A percentile compares a stretch with the other conserved stretches of the same genome.
These are phyloP conservation scores for Neobulgaria alba DNA, from an alignment of 2,329 filamentous ascomycete species.

Conservation along the genomic window DNA sequence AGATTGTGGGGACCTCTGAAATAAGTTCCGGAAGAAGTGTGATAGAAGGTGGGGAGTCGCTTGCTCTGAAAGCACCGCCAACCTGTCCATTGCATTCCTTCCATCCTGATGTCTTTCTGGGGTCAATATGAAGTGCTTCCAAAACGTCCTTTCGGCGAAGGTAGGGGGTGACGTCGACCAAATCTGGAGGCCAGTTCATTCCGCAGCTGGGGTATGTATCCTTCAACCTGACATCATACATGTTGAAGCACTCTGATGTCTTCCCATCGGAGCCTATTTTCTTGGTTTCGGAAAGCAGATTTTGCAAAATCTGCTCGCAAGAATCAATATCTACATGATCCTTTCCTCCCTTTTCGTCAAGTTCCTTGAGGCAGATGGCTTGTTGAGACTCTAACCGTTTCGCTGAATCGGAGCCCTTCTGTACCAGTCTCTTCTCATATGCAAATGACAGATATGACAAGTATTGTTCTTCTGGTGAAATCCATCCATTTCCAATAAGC, in stretches of 20 bases:
- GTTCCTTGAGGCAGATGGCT: conserved; percentile 53
- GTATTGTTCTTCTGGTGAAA: conserved; percentile 85
- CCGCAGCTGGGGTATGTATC: conserved; percentile 80
- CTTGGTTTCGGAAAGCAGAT: conserved; percentile 60
- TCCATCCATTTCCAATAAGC: conserved; percentile 96
- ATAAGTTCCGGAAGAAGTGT: conserved; percentile 71
- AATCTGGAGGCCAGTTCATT: conserved; percentile 96
- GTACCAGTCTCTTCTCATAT: conserved; percentile 65
- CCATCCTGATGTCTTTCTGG: conserved; percentile 81
- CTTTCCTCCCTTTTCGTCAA: conserved; percentile 49
- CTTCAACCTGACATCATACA: conserved; percentile 88
- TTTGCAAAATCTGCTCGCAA: conserved; percentile 71
- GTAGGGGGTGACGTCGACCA: conserved; percentile 70
- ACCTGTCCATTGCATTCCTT: conserved; percentile 81
- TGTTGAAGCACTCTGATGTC: conserved; percentile 64
- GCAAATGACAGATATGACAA: conserved; percentile 75
- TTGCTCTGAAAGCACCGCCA: conserved; percentile 58
- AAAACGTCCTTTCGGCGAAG: conserved; percentile 74
- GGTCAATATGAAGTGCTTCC: conserved; percentile 71
- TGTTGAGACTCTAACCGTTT: conserved; percentile 61
- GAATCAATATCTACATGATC: conserved; percentile 56
- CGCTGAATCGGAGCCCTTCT: conserved; percentile 55
- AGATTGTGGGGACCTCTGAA: conserved; percentile 65
- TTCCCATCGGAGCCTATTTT: conserved; percentile 43
- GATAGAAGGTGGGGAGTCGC: conserved; percentile 64